These are phyloP conservation scores for Elsinoe batatas DNA, from an alignment of 2,329 filamentous ascomycete genomes.

Conservation along the genomic window DNA sequence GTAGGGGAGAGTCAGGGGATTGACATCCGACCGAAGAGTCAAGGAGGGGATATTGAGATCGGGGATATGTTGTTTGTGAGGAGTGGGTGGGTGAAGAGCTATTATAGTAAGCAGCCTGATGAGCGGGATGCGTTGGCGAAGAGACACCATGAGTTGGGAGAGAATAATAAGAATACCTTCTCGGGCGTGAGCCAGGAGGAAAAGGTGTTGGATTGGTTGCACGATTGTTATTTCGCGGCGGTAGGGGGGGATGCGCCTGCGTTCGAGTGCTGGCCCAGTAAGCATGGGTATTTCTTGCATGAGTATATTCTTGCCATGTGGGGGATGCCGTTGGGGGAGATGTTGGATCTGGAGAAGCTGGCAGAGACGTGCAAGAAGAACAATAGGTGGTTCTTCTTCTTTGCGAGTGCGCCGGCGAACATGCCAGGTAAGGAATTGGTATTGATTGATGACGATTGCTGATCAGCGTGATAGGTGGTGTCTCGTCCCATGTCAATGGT, in stretches of 20 bases:
- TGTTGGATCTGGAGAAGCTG: conserved; percentile 44
- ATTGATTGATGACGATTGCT: background rate
- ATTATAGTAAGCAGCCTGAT: conserved; percentile 43
- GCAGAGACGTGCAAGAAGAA: conserved; percentile 14
- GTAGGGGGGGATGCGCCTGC: conserved; percentile 54
- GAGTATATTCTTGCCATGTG: conserved; percentile 42
- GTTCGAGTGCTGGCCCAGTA: conserved; percentile 46
- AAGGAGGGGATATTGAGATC: conserved; percentile 46
- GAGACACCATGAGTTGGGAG: conserved; percentile 36
- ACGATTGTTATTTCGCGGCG: conserved; percentile 44
- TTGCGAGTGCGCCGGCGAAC: conserved; percentile 51
- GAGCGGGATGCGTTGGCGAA: conserved; percentile 29
- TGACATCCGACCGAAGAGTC: conserved; percentile 46
- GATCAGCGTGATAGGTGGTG: conserved; percentile 24
- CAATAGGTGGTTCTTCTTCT: conserved; percentile 29
- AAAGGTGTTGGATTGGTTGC: conserved; percentile 48
- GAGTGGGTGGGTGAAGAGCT: conserved; percentile 51
- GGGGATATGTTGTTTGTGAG: conserved; percentile 53
- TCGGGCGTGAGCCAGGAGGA: conserved; percentile 45
- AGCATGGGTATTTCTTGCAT: conserved; percentile 26
- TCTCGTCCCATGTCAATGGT: conserved; percentile 36
- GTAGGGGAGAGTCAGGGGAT: conserved; percentile 51
- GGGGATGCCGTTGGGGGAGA: conserved; percentile 47
- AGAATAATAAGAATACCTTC: conserved; percentile 34
- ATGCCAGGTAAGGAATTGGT: conserved; percentile 35